Evolutionary conservation across 1,284 basidiomycete species (phyloP).

Genomic region (Laetiporus sulphureus): DNA sequence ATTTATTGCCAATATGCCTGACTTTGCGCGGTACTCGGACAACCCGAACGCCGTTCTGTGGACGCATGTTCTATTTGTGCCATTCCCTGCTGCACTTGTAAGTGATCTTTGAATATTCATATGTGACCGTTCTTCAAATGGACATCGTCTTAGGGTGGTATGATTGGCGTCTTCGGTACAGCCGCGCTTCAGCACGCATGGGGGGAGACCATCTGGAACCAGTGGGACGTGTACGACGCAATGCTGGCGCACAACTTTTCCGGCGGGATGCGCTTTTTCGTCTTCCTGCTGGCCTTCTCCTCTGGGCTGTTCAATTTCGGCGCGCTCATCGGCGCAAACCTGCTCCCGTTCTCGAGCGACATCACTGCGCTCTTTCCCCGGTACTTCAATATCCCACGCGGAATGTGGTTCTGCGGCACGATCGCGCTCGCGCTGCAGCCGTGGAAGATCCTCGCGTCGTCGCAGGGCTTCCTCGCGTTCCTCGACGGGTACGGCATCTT

Average conservation of each 20-base stretch:
- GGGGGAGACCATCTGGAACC: slow-evolving; percentile 20
- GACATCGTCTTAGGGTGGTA: slow-evolving; percentile 16
- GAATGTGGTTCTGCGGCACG: slow-evolving; percentile 36
- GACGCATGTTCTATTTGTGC: slow-evolving; percentile 19
- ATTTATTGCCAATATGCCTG: slow-evolving; percentile 32
- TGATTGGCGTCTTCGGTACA: slow-evolving; percentile 19
- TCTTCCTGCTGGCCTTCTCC: slow-evolving; percentile 38
- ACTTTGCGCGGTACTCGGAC: slow-evolving; percentile 18
- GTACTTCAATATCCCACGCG: slow-evolving; percentile 39
- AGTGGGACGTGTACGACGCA: slow-evolving; percentile 21
- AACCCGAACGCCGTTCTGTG: slow-evolving; percentile 16
- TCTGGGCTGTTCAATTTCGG: slow-evolving; percentile 38
- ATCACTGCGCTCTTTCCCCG: slow-evolving; percentile 29
- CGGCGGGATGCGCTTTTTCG: slow-evolving; percentile 24
- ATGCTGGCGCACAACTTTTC: slow-evolving; percentile 17
- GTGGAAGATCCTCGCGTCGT: slow-evolving; percentile 28
- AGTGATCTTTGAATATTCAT: neutral
- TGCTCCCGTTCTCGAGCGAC: slow-evolving; percentile 23
- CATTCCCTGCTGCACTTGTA: slow-evolving; percentile 18
- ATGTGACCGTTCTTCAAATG: neutral
- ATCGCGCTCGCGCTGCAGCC: slow-evolving; percentile 34
- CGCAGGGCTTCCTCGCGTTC: slow-evolving; percentile 22
- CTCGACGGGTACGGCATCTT: slow-evolving; percentile 23
- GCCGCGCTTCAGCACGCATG: slow-evolving; percentile 17
- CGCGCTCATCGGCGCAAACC: slow-evolving; percentile 34